Evolutionary conservation across 768 basidiomycete species (phyloP), one percentile per base, ranked within the genome.

Genomic region (Pleurotus tuber-regium): DNA sequence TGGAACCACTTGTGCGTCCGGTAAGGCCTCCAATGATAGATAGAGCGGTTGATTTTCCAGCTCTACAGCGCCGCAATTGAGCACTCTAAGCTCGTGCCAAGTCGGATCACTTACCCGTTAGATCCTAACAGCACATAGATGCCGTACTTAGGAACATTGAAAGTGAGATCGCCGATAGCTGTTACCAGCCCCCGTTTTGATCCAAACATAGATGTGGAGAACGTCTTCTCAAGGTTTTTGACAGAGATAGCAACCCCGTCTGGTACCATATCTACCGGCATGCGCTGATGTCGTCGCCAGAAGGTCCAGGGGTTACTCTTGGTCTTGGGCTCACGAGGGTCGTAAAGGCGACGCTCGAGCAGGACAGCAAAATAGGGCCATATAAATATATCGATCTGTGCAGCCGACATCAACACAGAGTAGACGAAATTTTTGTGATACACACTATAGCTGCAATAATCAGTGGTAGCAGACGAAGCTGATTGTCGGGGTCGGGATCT

Each of bases 51-150:
- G 86, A 88, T 66, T 90, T 92, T 18, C 89, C 89, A 7, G 89
- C 87, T 6, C 88, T 88, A 53, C 51, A 51, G 26, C 6, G n/a
- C 47, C n/a, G 21, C n/a, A n/a, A n/a, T n/a, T n/a, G n/a, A n/a
- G n/a, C n/a, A n/a, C n/a, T n/a, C n/a, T n/a, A n/a, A n/a, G n/a
- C n/a, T n/a, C n/a, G n/a, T n/a, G n/a, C n/a, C n/a, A n/a, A n/a
- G n/a, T n/a, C n/a, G n/a, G 7, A 49, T 4, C 3, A 66, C 70
- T 26, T 26, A 75, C 83, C 85, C 86, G 54, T 88, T 87, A 1
- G 87, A 82, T 23, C 88, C 89, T 9, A 90, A 68, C 7, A 91
- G 70, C 24, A 89, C 87, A 59, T 83, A 90, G n/a, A 90, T 88
- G 6, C 88, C 87, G 4, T 68, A 72, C 58, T 82, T 82, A 1